Conservation (phyloP, 2,329 filamentous ascomycete species). For the Sclerotinia trifoliorum region DNA sequence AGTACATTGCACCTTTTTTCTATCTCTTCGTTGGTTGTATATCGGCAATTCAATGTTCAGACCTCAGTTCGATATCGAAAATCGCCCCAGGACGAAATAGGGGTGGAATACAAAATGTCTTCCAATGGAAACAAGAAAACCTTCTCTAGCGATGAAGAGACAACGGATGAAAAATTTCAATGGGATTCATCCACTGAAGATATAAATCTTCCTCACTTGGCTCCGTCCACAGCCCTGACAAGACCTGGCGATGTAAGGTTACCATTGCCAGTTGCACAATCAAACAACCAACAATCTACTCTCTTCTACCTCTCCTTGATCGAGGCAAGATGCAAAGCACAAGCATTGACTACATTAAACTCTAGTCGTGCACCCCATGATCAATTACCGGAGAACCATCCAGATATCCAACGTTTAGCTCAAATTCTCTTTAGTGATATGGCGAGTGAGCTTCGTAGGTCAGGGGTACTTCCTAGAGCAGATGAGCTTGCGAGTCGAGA, state of each 20-base stretch:
- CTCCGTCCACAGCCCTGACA: slow-evolving; percentile 21
- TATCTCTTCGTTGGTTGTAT: not conserved
- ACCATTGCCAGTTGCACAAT: slow-evolving; percentile 27
- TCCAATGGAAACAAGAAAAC: not conserved
- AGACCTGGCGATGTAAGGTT: slow-evolving; percentile 14
- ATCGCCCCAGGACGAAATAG: slow-evolving; percentile 11
- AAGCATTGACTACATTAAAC: slow-evolving; percentile 34
- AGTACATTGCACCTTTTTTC: not conserved
- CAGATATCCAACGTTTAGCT: slow-evolving; percentile 32
- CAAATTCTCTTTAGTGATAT: slow-evolving; percentile 33
- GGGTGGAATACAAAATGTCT: slow-evolving; percentile 7
- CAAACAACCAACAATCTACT: slow-evolving; percentile 30
- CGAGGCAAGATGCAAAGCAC: slow-evolving; percentile 36
- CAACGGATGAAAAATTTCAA: slow-evolving; percentile 9
- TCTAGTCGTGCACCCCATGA: slow-evolving; percentile 29
- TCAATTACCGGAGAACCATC: slow-evolving; percentile 33
- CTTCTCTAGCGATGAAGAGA: not conserved
- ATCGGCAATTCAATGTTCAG: slow-evolving; percentile 18
- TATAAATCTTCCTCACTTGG: not conserved
- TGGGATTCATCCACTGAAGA: slow-evolving; percentile 21
- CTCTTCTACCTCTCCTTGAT: slow-evolving; percentile 39
- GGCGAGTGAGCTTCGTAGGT: slow-evolving; percentile 29
- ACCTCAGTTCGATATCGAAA: slow-evolving; percentile 13
- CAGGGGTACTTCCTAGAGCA: slow-evolving; percentile 33
- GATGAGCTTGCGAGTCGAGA: slow-evolving; percentile 28